Evolutionary conservation across 225 moss, liverwort and hornwort species (phyloP).

Genomic region (Anthoceros angustus): DNA sequence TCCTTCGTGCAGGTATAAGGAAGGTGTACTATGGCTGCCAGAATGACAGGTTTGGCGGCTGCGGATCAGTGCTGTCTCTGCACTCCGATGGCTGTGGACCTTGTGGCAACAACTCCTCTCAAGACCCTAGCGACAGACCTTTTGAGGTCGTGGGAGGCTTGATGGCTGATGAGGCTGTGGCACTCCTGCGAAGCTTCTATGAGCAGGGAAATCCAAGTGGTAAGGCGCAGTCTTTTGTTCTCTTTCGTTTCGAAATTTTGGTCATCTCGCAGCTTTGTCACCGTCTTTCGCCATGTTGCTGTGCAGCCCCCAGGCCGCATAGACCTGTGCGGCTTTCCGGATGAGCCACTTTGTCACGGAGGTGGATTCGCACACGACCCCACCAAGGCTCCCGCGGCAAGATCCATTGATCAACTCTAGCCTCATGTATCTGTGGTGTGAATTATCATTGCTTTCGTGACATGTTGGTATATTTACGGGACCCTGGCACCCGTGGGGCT

Average conservation of each 20-base stretch:
- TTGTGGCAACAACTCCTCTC: slow-evolving; percentile 35
- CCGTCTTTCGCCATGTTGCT: background rate
- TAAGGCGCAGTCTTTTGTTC: slow-evolving; percentile 10
- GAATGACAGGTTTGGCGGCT: slow-evolving; percentile 93
- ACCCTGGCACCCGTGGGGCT: too few relatives aligned
- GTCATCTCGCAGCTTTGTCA: background rate
- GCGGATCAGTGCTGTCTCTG: slow-evolving; percentile 67
- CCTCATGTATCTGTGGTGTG: too few relatives aligned
- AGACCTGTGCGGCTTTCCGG: background rate
- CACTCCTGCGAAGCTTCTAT: slow-evolving; percentile 71
- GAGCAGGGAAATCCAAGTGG: slow-evolving; percentile 86
- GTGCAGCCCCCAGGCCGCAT: background rate
- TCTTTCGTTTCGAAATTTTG: background rate
- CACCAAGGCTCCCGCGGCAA: too few relatives aligned
- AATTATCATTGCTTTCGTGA: too few relatives aligned
- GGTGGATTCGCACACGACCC: too few relatives aligned
- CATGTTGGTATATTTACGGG: too few relatives aligned
- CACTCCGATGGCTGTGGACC: slow-evolving; percentile 61
- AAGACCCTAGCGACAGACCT: slow-evolving; percentile 17
- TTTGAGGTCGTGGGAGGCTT: slow-evolving; percentile 55
- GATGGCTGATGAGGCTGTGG: slow-evolving; percentile 81
- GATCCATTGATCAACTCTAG: too few relatives aligned
- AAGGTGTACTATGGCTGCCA: slow-evolving; percentile 79
- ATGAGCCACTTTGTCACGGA: background rate
- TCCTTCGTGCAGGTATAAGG: slow-evolving; percentile 38